phyloP scores from a whole-genome alignment of 2,329 filamentous ascomycete species.

The Apiospora kogelbergensis region DNA sequence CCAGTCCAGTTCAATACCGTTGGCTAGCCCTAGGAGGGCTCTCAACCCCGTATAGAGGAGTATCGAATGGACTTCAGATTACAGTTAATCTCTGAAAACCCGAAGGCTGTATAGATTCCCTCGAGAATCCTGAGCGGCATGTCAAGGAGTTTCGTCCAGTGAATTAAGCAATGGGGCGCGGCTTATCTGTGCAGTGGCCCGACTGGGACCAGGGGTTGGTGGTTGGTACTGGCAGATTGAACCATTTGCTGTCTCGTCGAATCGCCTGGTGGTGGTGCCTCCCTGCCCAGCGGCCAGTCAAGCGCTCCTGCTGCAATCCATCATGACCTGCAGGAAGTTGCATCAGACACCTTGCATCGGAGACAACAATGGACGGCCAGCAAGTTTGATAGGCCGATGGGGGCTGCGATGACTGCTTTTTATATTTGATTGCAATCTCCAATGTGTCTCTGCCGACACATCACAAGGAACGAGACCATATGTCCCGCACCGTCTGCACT shows the following conservation, averaged over 20 bases:
- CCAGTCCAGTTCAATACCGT: not conserved
- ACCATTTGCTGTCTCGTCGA: constrained; percentile 1
- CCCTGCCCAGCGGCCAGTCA: not conserved
- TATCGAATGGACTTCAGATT: not conserved
- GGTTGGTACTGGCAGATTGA: not conserved
- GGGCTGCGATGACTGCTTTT: not conserved
- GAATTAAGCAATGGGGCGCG: not conserved
- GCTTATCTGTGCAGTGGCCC: not conserved
- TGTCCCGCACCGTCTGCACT: constrained; percentile 1
- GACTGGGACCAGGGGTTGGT: not conserved
- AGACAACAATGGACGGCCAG: not conserved
- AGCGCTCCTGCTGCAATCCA: not conserved
- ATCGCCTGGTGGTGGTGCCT: not conserved
- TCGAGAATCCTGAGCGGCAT: not conserved
- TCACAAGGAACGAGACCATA: not conserved
- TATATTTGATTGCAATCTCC: constrained; percentile 4
- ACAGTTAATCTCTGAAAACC: not conserved
- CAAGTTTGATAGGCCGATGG: constrained; percentile 1
- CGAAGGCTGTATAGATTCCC: not conserved
- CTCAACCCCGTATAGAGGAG: not conserved
- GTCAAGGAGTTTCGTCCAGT: not conserved
- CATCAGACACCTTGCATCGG: constrained; percentile 6
- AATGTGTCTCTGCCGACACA: constrained; percentile 5
- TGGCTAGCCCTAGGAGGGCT: not conserved
- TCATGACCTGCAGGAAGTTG: constrained; percentile 3